Percentiles rank a stretch among this genome's conserved stretches.
These are phyloP conservation scores for Oryza longistaminata DNA, from an alignment of 176 grass and related monocot genomes.

Conservation along the genomic window DNA sequence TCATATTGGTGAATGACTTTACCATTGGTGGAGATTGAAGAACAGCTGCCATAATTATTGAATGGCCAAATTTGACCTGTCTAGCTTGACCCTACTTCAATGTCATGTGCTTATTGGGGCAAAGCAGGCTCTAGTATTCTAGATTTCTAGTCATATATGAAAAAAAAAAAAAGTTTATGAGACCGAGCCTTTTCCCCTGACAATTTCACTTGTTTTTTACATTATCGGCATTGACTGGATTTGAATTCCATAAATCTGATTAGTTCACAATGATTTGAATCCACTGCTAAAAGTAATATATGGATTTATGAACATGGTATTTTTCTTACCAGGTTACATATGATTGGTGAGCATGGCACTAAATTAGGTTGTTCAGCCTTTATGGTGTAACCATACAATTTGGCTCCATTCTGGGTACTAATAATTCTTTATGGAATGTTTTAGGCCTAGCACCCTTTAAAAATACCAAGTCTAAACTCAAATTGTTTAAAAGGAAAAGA, in stretches of 20 bases:
- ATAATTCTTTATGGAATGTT: background rate
- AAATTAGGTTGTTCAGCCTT: background rate
- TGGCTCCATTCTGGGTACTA: too few relatives aligned
- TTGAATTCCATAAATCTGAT: background rate
- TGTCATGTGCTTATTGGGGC: background rate
- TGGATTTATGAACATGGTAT: background rate
- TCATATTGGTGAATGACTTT: conserved; percentile 10
- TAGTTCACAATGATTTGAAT: background rate
- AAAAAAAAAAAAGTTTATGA: background rate
- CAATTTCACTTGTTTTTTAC: background rate
- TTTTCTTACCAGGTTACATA: background rate
- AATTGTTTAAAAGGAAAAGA: too few relatives aligned
- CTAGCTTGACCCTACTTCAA: background rate
- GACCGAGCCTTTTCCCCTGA: background rate
- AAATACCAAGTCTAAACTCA: background rate
- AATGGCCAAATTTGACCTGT: conserved; percentile 8
- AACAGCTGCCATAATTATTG: background rate
- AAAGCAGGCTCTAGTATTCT: background rate
- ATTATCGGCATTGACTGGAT: background rate
- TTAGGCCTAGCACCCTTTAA: background rate
- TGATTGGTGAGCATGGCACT: background rate
- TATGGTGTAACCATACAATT: background rate
- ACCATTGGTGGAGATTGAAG: background rate
- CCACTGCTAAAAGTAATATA: background rate
- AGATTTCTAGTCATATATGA: background rate